Evolutionary conservation across 441 rosid species (phyloP).

Genomic region (Pelargonium fulgidum): DNA sequence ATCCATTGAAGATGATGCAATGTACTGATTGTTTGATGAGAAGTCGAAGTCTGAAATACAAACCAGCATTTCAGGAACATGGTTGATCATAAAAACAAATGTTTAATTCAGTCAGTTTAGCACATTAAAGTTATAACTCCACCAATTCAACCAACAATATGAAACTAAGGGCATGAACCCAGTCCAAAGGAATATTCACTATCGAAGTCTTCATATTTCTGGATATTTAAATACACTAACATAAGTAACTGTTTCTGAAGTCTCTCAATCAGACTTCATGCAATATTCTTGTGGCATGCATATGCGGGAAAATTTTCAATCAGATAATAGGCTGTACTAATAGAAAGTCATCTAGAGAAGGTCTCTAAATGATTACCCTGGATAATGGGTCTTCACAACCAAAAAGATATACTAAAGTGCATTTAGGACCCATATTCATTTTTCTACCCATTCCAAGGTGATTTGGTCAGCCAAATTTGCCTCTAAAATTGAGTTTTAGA

Average conservation of each 20-base stretch:
- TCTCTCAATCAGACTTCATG: neutral
- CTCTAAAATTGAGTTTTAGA: neutral
- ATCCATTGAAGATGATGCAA: slow-evolving; percentile 86
- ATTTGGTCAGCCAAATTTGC: slow-evolving; percentile 3
- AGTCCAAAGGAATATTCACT: neutral
- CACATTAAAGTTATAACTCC: slow-evolving; percentile 12
- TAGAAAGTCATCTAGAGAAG: slow-evolving; percentile 2
- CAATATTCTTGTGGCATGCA: neutral
- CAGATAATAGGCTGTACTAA: neutral
- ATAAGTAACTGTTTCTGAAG: no score
- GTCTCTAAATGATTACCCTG: neutral
- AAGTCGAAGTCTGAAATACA: slow-evolving; percentile 78
- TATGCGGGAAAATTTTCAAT: neutral
- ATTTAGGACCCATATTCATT: neutral
- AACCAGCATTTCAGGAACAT: slow-evolving; percentile 21
- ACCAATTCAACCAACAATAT: neutral
- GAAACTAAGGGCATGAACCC: neutral
- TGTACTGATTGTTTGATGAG: slow-evolving; percentile 90
- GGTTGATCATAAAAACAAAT: slow-evolving; percentile 13
- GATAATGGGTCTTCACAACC: neutral
- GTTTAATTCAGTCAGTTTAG: no score
- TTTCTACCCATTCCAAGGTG: neutral
- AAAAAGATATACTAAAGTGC: neutral
- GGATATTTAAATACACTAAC: neutral
- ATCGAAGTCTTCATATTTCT: neutral